A percentile compares a stretch with the other conserved stretches of the same genome.
Evolutionary conservation across 2,329 filamentous ascomycete species (phyloP).

Genomic region (Monosporascus ibericus): DNA sequence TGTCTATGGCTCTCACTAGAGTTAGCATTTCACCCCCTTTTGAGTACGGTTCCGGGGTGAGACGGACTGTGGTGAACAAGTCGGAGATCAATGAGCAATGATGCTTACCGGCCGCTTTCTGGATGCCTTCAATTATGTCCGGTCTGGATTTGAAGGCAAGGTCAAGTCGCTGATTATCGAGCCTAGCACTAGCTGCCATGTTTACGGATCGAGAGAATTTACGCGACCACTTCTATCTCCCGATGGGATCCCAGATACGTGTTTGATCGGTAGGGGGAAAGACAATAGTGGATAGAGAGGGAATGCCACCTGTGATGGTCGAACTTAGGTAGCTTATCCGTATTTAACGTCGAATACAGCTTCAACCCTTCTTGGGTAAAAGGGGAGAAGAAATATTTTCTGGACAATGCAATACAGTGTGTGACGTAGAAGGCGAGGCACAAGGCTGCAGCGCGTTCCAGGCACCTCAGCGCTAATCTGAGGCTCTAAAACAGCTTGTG

Average conservation of each 20-base stretch:
- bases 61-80: background rate
- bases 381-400: background rate
- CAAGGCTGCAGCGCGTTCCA: background rate
- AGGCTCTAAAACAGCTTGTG: background rate
- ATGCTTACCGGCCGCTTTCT: conserved; percentile 44
- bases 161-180: conserved; percentile 45
- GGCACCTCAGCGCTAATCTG: background rate
- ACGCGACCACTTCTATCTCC: background rate
- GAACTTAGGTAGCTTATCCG: too few species aligned
- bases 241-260: background rate
- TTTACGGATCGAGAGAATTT: conserved; percentile 1
- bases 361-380: background rate
- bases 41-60: background rate
- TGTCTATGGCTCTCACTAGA: conserved; percentile 32
- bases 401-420: background rate
- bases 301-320: too few species aligned
- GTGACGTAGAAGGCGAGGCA: background rate
- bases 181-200: conserved; percentile 34
- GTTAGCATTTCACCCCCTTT: conserved; percentile 3
- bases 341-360: too few species aligned
- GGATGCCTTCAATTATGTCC: conserved; percentile 50
- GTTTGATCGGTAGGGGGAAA: background rate
- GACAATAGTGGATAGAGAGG: background rate
- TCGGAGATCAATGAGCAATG: background rate
- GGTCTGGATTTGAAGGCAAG: conserved; percentile 49